Percentiles rank a stretch among this genome's conserved stretches.
phyloP scores from a whole-genome alignment of 257 asterid genomes.

The Jasminum sambac region DNA sequence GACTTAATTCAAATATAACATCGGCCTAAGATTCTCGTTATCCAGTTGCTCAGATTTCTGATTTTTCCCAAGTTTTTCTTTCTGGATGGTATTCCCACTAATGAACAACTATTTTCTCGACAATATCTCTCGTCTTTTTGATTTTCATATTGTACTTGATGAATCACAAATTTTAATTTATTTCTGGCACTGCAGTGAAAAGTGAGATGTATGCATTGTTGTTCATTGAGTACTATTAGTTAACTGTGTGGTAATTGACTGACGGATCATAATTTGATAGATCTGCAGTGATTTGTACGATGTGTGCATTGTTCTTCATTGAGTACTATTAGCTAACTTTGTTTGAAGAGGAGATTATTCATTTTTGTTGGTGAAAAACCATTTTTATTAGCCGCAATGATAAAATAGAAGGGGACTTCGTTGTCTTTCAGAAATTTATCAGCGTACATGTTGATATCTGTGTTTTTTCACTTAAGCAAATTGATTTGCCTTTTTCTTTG shows the following conservation, averaged over 20 bases:
- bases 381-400: not conserved
- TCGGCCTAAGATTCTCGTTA: too few species aligned
- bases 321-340: not conserved
- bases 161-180: not conserved
- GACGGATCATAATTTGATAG: not conserved
- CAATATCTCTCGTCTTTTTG: not conserved
- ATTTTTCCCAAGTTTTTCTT: too few species aligned
- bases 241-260: not conserved
- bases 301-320: not conserved
- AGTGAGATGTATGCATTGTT: not conserved
- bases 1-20: too few species aligned
- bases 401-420: too few species aligned
- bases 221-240: not conserved
- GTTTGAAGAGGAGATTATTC: not conserved
- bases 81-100: too few species aligned
- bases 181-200: not conserved
- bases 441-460: too few species aligned
- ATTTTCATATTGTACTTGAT: not conserved
- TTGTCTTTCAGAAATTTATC: too few species aligned
- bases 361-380: not conserved
- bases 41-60: too few species aligned
- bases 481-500: not conserved
- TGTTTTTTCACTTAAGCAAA: not conserved
- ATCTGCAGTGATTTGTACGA: too few species aligned
- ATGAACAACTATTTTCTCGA: too few species aligned